phyloP scores from a whole-genome alignment of 2,329 filamentous ascomycete species.

The Ophiostoma novo-ulmi region DNA sequence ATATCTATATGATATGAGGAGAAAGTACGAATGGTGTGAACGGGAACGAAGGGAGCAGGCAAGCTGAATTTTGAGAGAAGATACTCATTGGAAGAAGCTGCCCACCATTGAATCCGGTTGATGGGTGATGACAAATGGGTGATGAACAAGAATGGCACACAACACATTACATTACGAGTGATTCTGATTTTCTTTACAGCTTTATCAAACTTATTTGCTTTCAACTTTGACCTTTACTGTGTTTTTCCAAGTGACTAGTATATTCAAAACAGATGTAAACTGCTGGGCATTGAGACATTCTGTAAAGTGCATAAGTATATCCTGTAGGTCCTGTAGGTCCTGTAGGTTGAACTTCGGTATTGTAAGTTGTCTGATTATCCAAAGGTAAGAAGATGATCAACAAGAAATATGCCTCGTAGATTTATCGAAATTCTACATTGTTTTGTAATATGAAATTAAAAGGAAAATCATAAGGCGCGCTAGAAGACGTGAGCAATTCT shows the following conservation, averaged over 20 bases:
- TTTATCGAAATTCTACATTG: neutral
- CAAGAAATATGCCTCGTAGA: no score
- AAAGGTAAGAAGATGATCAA: neutral
- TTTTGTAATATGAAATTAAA: neutral
- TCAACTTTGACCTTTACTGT: neutral
- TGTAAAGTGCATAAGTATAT: neutral
- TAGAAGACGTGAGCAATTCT: neutral
- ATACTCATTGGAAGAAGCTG: neutral
- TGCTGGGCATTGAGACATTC: neutral
- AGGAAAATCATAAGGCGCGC: neutral
- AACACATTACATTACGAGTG: neutral
- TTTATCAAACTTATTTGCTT: slow-evolving; percentile 12
- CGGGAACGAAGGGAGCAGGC: neutral
- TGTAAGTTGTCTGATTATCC: neutral
- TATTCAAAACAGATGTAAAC: neutral
- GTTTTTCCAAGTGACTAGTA: neutral
- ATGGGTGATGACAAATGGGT: neutral
- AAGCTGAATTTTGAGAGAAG: neutral
- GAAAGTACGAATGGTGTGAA: no score
- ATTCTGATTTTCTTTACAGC: neutral
- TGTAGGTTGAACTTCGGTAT: neutral
- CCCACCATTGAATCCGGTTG: neutral
- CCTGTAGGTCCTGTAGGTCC: no score
- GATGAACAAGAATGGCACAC: slow-evolving; percentile 7
- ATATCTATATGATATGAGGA: slow-evolving; percentile 7